Conservation (phyloP, 805 yeast species). For the Yamadazyma paraphyllophila region DNA sequence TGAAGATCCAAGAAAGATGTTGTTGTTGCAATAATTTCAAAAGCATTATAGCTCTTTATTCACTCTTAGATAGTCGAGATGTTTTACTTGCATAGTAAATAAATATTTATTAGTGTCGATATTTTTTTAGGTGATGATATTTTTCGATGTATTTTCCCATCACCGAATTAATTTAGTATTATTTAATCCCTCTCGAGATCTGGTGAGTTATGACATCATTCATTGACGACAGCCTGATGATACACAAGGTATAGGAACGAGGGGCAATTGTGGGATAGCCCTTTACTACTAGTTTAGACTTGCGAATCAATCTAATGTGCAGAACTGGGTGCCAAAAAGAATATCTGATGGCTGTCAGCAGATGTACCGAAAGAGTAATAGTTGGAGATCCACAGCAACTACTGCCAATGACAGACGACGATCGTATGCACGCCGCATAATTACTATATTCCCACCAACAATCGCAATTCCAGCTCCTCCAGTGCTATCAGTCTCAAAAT, state of each 20-base stretch:
- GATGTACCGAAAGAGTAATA: neutral
- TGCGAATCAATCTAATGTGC: neutral
- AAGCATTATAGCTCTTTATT: conserved; percentile 2
- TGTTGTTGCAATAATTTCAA: conserved; percentile 35
- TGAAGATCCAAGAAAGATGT: conserved; percentile 99
- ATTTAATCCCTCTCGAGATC: too few relatives aligned
- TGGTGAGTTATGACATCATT: too few relatives aligned
- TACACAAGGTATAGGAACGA: too few relatives aligned
- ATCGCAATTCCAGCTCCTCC: neutral
- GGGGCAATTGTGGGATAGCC: too few relatives aligned
- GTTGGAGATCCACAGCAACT: neutral
- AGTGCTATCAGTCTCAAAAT: neutral
- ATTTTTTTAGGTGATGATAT: neutral
- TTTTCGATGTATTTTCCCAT: too few relatives aligned
- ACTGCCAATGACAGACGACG: neutral
- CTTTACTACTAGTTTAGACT: too few relatives aligned
- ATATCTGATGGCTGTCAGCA: neutral
- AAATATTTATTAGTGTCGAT: conserved; percentile 1
- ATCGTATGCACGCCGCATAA: neutral
- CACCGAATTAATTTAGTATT: too few relatives aligned
- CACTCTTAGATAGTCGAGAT: conserved; percentile 1
- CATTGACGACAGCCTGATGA: too few relatives aligned
- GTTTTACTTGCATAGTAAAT: conserved; percentile 6
- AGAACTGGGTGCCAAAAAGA: neutral
- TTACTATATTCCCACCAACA: neutral